Base-by-base conservation (phyloP, 2,329 filamentous ascomycete genomes). In the Polytolypa hystricis region DNA sequence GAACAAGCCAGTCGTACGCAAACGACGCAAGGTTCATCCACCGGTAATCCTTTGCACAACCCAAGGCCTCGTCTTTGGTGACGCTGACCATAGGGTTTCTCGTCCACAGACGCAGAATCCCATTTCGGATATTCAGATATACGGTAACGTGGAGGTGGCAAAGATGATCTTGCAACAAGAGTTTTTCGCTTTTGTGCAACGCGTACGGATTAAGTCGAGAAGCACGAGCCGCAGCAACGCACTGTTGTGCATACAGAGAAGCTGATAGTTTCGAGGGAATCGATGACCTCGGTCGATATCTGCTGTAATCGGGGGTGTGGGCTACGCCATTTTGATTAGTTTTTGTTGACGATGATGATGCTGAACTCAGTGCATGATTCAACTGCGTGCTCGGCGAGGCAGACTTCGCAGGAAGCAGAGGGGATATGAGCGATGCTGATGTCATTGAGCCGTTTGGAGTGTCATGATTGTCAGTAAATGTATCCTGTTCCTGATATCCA, bases 71-170 rank as follows among this genome's bases (percentile, higher is more conserved):
- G 55, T 87, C 79, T 32, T 79, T 72, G 17, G 81, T 82, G 9
- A 98, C 82, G 42, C 77, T 77, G 28, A 86, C 75, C 54, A 87
- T 76, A 5, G 91, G 85, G 52, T 93, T 93, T 47, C 80, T 75
- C 23, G 83, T 73, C 91, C 91, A 98, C 27, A 96, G 63, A 38
- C 91, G 74, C 36, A 98, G 66, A 41, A 98, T 94, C 11, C 85
- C 84, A 57, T 98, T 98, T 48, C 91, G 76, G 43, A 98, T 91
- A 56, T 96, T 96, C 37, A 98, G 68, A 61, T 98, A 98, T 9
- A 85, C 84, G 2, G 89, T 95, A 47, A 95, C 85, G 60, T 98
- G 91, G 20, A 80, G 71, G 50, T 84, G 79, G 53, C 81, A 93
- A 48, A 98, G 77, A 50, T 93, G 79, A 43, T 83, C 71, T 43